Percentiles rank a stretch among this genome's conserved stretches.
Evolutionary conservation across 805 yeast species (phyloP).

Genomic region (Spathaspora sp.): DNA sequence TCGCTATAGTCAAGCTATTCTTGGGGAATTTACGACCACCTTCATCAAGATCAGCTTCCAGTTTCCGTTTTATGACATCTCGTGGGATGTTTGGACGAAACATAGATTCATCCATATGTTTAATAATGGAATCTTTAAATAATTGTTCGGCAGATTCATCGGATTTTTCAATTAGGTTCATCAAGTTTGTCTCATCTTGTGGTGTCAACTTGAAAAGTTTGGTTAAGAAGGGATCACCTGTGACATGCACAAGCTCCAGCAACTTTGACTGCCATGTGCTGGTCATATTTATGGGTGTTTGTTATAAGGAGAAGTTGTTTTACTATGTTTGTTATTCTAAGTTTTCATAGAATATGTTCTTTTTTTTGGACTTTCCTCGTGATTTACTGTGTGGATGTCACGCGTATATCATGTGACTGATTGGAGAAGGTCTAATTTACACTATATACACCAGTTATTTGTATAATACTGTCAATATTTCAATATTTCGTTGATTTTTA

Average conservation of each 20-base stretch:
- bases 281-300: neutral
- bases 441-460: too few relatives aligned
- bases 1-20: neutral
- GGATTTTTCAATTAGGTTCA: neutral
- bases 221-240: constrained; percentile 7
- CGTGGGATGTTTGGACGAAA: constrained; percentile 5
- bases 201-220: constrained; percentile 2
- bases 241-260: constrained; percentile 7
- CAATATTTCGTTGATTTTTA: too few relatives aligned
- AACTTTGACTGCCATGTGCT: constrained; percentile 7
- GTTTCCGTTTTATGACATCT: constrained; percentile 5
- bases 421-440: too few relatives aligned
- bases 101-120: constrained; percentile 7
- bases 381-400: neutral
- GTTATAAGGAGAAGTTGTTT: neutral
- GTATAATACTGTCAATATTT: too few relatives aligned
- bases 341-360: neutral
- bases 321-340: neutral
- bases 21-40: neutral
- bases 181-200: constrained; percentile 1
- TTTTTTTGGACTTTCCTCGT: neutral
- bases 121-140: constrained; percentile 7
- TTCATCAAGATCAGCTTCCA: constrained; percentile 2
- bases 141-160: constrained; percentile 6
- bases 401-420: constrained; percentile 3